Conservation (phyloP, 129 eudicot species). For the Solidago caesia region DNA sequence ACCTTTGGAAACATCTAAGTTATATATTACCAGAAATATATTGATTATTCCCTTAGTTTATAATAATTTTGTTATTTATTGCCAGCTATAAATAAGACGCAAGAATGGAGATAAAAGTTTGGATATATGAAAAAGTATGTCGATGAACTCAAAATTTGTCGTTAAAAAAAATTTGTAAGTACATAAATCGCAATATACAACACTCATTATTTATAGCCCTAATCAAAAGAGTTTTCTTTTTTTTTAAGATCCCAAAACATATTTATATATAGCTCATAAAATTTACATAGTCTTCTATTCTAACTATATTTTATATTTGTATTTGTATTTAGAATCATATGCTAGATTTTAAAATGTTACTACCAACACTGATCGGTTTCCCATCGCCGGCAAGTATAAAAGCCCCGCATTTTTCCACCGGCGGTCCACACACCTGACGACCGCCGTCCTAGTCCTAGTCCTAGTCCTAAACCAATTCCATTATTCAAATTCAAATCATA, state of each 20-base stretch:
- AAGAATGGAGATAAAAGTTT: too few species aligned
- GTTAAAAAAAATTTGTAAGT: too few species aligned
- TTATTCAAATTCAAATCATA: conserved; percentile 46
- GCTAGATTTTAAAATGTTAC: background rate
- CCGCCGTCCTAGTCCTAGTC: conserved; percentile 5
- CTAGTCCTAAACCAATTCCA: background rate
- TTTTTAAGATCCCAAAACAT: background rate
- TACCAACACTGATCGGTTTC: conserved; percentile 98
- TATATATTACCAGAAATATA: too few species aligned
- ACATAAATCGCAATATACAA: too few species aligned
- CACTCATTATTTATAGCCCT: too few species aligned
- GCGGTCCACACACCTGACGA: conserved; percentile 17
- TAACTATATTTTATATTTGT: background rate
- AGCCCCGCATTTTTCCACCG: conserved; percentile 27
- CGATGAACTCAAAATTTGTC: too few species aligned
- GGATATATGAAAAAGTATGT: too few species aligned
- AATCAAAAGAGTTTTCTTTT: too few species aligned
- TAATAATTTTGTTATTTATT: too few species aligned
- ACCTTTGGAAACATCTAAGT: too few species aligned
- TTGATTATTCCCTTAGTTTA: too few species aligned
- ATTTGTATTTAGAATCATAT: background rate
- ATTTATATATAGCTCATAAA: background rate
- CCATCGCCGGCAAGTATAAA: conserved; percentile 62
- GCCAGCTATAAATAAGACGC: too few species aligned
- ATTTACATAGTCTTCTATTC: conserved; percentile 4